Conservation (phyloP, 2,329 filamentous ascomycete genomes). For the Volutella citrinella region DNA sequence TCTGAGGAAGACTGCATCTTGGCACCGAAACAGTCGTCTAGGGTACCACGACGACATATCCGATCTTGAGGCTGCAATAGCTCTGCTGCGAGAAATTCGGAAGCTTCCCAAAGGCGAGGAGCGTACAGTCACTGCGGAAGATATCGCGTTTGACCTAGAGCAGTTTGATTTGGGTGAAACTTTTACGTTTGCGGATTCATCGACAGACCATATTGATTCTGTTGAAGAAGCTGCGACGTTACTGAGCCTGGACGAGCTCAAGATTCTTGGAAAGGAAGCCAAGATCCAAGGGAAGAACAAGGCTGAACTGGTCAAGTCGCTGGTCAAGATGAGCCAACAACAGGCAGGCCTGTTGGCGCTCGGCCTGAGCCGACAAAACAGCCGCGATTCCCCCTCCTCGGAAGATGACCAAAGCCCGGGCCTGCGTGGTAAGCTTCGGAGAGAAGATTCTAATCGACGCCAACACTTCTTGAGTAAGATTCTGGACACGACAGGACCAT, state of each 20-base stretch:
- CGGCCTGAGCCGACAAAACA: constrained; percentile 63
- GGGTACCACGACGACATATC: constrained; percentile 81
- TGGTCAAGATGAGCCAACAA: constrained; percentile 69
- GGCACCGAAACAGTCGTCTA: constrained; percentile 79
- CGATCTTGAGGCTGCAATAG: constrained; percentile 65
- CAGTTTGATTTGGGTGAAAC: constrained; percentile 45
- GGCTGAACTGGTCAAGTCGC: constrained; percentile 68
- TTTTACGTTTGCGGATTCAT: constrained; percentile 80
- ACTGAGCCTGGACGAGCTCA: constrained; percentile 84
- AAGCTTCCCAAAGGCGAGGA: constrained; percentile 48
- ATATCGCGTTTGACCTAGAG: constrained; percentile 42
- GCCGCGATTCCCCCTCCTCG: constrained; percentile 50
- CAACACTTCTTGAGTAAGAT: constrained; percentile 76
- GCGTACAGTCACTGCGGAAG: too few species aligned
- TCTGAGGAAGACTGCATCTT: constrained; percentile 83
- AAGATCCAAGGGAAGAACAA: constrained; percentile 90
- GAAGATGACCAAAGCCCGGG: constrained; percentile 28
- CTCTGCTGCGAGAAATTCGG: constrained; percentile 57
- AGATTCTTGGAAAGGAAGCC: constrained; percentile 76
- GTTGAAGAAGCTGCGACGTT: constrained; percentile 82
- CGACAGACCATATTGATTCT: constrained; percentile 68
- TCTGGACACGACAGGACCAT: constrained; percentile 72
- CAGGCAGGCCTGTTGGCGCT: constrained; percentile 74
- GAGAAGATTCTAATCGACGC: constrained; percentile 59
- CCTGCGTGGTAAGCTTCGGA: constrained; percentile 14